phyloP scores from a whole-genome alignment of 805 yeast species.

The Zygotorulaspora danielsina region DNA sequence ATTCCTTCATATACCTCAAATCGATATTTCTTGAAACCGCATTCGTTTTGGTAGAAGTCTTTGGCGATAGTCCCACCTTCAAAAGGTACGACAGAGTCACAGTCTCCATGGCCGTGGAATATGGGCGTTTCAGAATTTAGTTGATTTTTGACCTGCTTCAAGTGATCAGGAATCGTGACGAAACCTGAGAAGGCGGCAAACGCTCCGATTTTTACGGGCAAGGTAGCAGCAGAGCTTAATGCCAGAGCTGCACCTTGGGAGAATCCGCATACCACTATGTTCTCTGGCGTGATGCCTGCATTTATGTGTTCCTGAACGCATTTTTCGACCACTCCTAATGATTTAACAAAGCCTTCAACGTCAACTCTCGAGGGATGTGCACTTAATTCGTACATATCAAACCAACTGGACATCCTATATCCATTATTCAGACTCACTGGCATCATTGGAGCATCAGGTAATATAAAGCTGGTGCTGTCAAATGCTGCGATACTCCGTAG shows the following conservation, averaged over 20 bases:
- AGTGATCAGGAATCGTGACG: slow-evolving; percentile 32
- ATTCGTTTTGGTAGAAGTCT: slow-evolving; percentile 39
- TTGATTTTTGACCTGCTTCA: slow-evolving; percentile 25
- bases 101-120: slow-evolving; percentile 84
- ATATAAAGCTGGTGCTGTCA: slow-evolving; percentile 63
- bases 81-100: slow-evolving; percentile 60
- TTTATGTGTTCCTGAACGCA: slow-evolving; percentile 52
- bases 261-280: slow-evolving; percentile 90
- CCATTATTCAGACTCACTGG: slow-evolving; percentile 72
- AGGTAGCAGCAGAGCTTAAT: slow-evolving; percentile 52
- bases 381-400: slow-evolving; percentile 61
- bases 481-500: slow-evolving; percentile 45
- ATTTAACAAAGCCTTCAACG: slow-evolving; percentile 47
- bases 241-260: slow-evolving; percentile 90
- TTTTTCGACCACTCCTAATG: slow-evolving; percentile 43
- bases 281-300: slow-evolving; percentile 51
- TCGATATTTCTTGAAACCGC: slow-evolving; percentile 44
- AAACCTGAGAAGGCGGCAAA: slow-evolving; percentile 76
- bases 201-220: slow-evolving; percentile 70
- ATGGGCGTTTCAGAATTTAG: slow-evolving; percentile 64
- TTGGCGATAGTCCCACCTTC: slow-evolving; percentile 36
- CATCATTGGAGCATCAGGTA: slow-evolving; percentile 81
- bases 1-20: slow-evolving; percentile 59
- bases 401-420: slow-evolving; percentile 76
- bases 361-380: slow-evolving; percentile 44